Evolutionary conservation across 345 rosid genomes (phyloP).

Genomic region (Excoecaria agallocha): DNA sequence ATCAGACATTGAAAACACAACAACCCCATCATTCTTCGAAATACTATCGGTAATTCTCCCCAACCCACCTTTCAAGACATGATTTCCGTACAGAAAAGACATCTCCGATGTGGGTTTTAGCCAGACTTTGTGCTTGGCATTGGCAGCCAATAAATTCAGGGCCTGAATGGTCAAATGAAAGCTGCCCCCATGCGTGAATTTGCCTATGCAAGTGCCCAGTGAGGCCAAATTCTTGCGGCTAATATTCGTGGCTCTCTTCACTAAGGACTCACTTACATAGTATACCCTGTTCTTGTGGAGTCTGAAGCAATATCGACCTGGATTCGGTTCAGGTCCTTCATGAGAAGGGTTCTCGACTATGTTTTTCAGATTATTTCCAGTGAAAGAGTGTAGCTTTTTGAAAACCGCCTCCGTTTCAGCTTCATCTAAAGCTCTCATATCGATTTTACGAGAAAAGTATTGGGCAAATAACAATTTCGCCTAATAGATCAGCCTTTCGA

Average conservation of each 20-base stretch:
- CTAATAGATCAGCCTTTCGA: no score
- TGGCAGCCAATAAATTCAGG: slow-evolving; percentile 59
- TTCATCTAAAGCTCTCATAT: slow-evolving; percentile 84
- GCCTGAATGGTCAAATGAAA: slow-evolving; percentile 72
- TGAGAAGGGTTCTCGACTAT: slow-evolving; percentile 77
- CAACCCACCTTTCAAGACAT: slow-evolving; percentile 82
- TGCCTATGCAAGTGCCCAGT: slow-evolving; percentile 79
- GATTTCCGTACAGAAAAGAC: slow-evolving; percentile 91
- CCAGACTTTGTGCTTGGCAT: slow-evolving; percentile 90
- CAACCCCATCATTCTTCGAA: slow-evolving; percentile 76
- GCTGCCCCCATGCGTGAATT: slow-evolving; percentile 71
- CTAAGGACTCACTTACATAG: slow-evolving; percentile 76
- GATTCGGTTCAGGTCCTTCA: slow-evolving; percentile 71
- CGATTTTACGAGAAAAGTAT: no score
- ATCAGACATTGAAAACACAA: slow-evolving; percentile 83
- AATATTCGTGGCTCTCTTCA: slow-evolving; percentile 80
- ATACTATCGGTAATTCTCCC: slow-evolving; percentile 87
- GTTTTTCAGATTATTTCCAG: slow-evolving; percentile 88
- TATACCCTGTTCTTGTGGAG: slow-evolving; percentile 77
- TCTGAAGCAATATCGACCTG: slow-evolving; percentile 88
- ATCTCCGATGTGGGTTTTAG: slow-evolving; percentile 89
- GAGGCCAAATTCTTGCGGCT: slow-evolving; percentile 56
- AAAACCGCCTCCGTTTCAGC: slow-evolving; percentile 78
- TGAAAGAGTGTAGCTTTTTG: slow-evolving; percentile 78
- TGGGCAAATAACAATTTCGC: no score